Evolutionary conservation across 2,329 filamentous ascomycete genomes (phyloP), one percentile per base, ranked within the genome.

Genomic region (Colletotrichum musicola): DNA sequence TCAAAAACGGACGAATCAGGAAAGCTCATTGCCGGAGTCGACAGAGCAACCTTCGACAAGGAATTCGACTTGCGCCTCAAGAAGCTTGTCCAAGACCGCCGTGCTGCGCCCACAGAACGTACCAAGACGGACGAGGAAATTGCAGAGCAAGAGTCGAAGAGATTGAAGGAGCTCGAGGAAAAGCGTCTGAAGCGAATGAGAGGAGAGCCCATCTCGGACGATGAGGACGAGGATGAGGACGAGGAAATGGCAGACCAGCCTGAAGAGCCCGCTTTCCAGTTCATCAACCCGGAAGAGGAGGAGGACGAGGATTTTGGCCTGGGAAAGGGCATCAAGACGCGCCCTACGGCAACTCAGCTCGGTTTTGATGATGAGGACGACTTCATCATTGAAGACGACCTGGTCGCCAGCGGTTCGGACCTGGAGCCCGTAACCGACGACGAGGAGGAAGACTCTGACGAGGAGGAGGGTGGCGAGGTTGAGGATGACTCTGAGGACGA

Each of bases 321-420:
- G 16, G 89, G 89, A 40, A 77, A 79, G 56, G 89, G 89, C 50
- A 88, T 91, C 71, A 87, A 70, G 30, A 81, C 83, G 61, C 83
- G 85, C 25, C 85, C 84, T 38, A 89, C 88, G 7, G 86, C 86
- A 4, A 84, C 86, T 12, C 86, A 91, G 66, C 79, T 94, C 18
- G 93, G 90, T 6, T 91, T 97, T 40, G 94, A 97, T 72, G 95
- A 98, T 73, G 95, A 98, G 77, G 95, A 98, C 74, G 94, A 98
- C 74, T 98, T 98, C 74, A 78, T 95, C 27, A 90, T 98, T 70
- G 95, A 98, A 68, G 93, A 96, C 71, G 92, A 97, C 75, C 85
- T 98, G 16, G 87, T 98, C 40, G 94, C 94, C 13, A 95, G 91
- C 73, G 93, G 90, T 44, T 95, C 93, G 6, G 90, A 91, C 46